Evolutionary conservation across 768 basidiomycete genomes (phyloP).

Genomic region (Gyrodon lividus): DNA sequence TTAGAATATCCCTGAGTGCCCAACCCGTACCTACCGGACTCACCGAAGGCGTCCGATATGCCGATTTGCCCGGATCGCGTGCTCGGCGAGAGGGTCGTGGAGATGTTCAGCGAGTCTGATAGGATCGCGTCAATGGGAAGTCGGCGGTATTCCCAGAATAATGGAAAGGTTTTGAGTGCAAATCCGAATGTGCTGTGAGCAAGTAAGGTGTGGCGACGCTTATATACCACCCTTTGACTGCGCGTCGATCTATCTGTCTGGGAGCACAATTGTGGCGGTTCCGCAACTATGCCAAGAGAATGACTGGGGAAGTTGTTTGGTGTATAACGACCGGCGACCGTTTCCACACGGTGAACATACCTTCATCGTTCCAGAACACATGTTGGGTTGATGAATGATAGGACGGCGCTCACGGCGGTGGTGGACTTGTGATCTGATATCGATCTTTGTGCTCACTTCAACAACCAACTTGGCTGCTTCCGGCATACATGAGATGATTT

Average conservation of each 20-base stretch:
- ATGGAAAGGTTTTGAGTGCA: slow-evolving; percentile 22
- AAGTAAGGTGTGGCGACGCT: slow-evolving; percentile 22
- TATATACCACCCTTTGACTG: slow-evolving; percentile 24
- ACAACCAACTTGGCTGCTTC: no score
- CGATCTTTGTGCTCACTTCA: no score
- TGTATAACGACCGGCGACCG: no score
- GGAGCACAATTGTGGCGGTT: neutral
- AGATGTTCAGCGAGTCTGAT: neutral
- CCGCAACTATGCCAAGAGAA: neutral
- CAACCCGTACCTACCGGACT: neutral
- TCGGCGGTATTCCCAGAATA: slow-evolving; percentile 23
- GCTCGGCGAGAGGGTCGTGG: no score
- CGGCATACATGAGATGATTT: neutral
- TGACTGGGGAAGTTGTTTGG: neutral
- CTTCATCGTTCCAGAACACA: no score
- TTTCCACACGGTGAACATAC: no score
- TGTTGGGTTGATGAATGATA: no score
- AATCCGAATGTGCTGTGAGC: slow-evolving; percentile 23
- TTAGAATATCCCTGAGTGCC: neutral
- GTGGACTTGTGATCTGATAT: no score
- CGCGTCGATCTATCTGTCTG: slow-evolving; percentile 21
- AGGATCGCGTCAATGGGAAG: slow-evolving; percentile 13
- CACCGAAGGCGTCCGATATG: neutral
- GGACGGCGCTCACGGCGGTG: no score
- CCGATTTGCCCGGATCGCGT: neutral